Percentiles rank a stretch among this genome's conserved stretches.
Conservation (phyloP, 768 basidiomycete species). For the Tylopilus plumbeoviolaceoides region DNA sequence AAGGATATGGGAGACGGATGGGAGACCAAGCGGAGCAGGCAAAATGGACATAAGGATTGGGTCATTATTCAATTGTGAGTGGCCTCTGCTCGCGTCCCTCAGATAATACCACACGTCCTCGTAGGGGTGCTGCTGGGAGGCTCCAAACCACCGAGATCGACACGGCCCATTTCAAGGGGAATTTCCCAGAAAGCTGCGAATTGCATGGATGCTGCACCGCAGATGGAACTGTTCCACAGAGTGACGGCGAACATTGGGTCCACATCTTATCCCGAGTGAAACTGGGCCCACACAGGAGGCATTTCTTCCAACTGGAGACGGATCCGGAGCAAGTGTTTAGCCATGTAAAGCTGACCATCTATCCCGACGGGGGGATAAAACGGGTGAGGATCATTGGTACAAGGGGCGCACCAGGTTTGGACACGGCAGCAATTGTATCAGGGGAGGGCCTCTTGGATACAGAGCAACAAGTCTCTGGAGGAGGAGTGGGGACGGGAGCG, state of each 20-base stretch:
- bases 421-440: conserved; percentile 9
- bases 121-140: conserved; percentile 70
- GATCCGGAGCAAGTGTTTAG: conserved; percentile 57
- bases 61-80: conserved; percentile 78
- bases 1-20: conserved; percentile 98
- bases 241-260: conserved; percentile 54
- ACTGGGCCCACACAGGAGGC: conserved; percentile 85
- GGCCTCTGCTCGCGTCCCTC: conserved; percentile 10
- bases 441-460: conserved; percentile 2
- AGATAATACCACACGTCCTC: background rate
- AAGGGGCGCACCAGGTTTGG: conserved; percentile 33
- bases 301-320: conserved; percentile 81
- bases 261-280: conserved; percentile 70
- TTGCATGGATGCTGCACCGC: conserved; percentile 51
- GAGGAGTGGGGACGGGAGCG: background rate
- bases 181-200: conserved; percentile 88
- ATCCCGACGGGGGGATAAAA: conserved; percentile 95
- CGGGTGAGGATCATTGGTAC: conserved; percentile 80
- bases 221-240: conserved; percentile 35
- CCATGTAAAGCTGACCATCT: conserved; percentile 84
- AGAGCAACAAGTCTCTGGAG: background rate
- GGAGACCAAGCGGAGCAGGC: conserved; percentile 91
- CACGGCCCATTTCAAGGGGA: conserved; percentile 93
- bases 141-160: conserved; percentile 85
- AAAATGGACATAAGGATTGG: conserved; percentile 84